Base-by-base conservation (phyloP, 306 rosid genomes). In the Begonia masoniana region DNA sequence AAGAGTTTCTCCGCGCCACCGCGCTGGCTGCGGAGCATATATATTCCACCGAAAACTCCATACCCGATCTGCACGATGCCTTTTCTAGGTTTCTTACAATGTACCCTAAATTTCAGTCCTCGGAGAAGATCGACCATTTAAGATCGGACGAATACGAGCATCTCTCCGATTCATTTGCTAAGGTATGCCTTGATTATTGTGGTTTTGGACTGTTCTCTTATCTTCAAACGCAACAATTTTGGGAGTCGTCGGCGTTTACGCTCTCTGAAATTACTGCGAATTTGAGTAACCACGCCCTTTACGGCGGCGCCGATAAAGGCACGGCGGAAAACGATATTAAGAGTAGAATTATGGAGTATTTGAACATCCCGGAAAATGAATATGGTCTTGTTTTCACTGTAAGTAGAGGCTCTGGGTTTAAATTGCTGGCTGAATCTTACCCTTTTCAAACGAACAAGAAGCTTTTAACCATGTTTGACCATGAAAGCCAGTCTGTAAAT, bases 141-240 rank as follows among this genome's bases (percentile, higher is more conserved):
- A 81, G 99, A 79, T 68, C 84, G 10, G 94, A 83, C 4, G 96
- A 91, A 43, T 91, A 86, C 60, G 71, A 68, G 36, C 92, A 86
- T 65, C 69, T 91, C 52, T 67, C 83, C 3, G 96, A 76, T 14
- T 19, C 74, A 17, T 68, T 61, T 55, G 61, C 96, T 0, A 91
- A 81, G 99, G 99, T 83, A 73, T 86, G 94, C 81, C 96, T 91
- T 60, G 99, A 91, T 70, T 91, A 91, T 68, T 91, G 99, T 57
- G 96, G 99, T 19, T 91, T 86, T 57, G 96, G 99, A 47, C 65
- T 91, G 51, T 91, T 91, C 71, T 91, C 99, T 15, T 71, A 64
- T 50, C 69, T 86, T 57, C 99, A 91, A 79, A 86, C 96, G 24
- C 73, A 78, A 57, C 86, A 78, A 10, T 75, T 64, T 50, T 91